A percentile compares a stretch with the other conserved stretches of the same genome.
These are phyloP conservation scores for Cercospora brassicicola DNA, from an alignment of 2,329 filamentous ascomycete genomes.

Conservation along the genomic window DNA sequence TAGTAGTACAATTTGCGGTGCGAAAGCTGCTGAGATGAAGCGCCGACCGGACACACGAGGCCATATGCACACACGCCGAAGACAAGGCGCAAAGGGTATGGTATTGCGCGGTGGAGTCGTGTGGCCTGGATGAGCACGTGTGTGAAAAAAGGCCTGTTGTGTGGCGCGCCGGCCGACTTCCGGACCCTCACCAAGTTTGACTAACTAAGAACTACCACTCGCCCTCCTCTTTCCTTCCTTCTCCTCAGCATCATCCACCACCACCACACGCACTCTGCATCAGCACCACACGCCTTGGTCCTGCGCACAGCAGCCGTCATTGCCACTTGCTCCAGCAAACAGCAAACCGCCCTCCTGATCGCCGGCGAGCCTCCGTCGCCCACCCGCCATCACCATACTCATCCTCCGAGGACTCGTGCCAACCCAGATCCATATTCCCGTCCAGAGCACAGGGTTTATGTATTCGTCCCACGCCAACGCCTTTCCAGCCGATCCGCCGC, in stretches of 20 bases:
- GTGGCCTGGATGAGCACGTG: background rate
- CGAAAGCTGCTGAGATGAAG: background rate
- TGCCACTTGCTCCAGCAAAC: slow-evolving; percentile 19
- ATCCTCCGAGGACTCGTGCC: slow-evolving; percentile 23
- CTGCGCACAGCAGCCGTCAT: slow-evolving; percentile 18
- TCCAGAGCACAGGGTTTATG: slow-evolving; percentile 68
- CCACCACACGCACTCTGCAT: background rate
- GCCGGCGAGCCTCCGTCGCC: slow-evolving; percentile 22
- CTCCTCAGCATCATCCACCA: slow-evolving; percentile 12
- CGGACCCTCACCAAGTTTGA: background rate
- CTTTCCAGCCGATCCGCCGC: slow-evolving; percentile 89
- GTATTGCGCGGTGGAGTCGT: background rate
- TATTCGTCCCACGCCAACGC: slow-evolving; percentile 96
- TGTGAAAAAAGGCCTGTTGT: background rate
- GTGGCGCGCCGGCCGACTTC: background rate
- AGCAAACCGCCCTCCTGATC: slow-evolving; percentile 8
- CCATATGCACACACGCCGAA: background rate
- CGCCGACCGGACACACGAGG: background rate
- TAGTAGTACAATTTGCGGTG: background rate
- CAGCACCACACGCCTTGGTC: slow-evolving; percentile 13
- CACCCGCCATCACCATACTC: slow-evolving; percentile 22
- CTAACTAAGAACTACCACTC: background rate
- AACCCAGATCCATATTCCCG: slow-evolving; percentile 24
- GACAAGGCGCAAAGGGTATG: background rate
- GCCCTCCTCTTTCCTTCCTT: background rate